Evolutionary conservation across 805 yeast genomes (phyloP), one percentile per base, ranked within the genome.

Genomic region (Metschnikowia sp.): DNA sequence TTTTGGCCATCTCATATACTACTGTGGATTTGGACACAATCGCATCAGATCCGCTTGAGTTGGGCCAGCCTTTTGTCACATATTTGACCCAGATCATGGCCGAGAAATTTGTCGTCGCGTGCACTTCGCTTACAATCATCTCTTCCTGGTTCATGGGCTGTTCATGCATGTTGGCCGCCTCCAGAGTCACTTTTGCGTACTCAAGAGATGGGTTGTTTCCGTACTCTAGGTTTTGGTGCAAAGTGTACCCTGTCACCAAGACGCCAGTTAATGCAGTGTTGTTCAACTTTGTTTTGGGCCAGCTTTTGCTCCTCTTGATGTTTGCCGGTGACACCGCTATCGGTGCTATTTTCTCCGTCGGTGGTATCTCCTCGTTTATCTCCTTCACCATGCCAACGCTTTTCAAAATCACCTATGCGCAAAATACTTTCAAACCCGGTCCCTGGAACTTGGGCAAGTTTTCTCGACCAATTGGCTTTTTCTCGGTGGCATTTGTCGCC

Each of bases 181-280:
- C 86, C 10, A 72, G 88, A 57, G 86, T 82, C 40, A 76, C 84
- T 13, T 84, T 70, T 57, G 82, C 88, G 3, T 84, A 83, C 61
- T 76, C 88, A 1, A 75, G 89, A 61, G 89, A 83, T 62, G 82
- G 82, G 10, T 73, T 83, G 55, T 79, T 83, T 65, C 89, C 89
- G 13, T 66, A 74, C 18, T 79, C 86, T 18, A 66, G 59, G 13
- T 56, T 55, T 49, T 78, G 79, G 79, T 68, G 74, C 52, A 57
- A 58, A 22, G 86, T 84, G 43, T 75, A 78, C 64, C 63, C 68
- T 39, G 39, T 47, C 38, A 81, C 87, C 32, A 67, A 72, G 51
- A 84, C 88, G 5, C 90, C 90, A 6, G 72, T 84, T 42, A 72
- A 79, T 59, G 86, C 88, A 0, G 84, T 81, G 28, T 76, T 84